phyloP scores from a whole-genome alignment of 805 yeast species.

The Wickerhamiella australiensis region DNA sequence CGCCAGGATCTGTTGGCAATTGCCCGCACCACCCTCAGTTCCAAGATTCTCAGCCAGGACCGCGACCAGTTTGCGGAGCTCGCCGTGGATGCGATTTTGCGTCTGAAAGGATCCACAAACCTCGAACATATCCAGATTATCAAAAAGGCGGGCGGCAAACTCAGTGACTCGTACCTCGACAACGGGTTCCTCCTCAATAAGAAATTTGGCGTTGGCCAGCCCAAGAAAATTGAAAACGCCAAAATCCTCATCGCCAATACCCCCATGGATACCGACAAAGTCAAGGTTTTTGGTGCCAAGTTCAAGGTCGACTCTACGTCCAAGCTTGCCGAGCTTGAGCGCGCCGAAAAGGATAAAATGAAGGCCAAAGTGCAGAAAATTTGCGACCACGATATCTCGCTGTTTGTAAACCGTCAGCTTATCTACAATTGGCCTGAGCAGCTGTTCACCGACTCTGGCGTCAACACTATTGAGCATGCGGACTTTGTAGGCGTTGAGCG shows the following conservation, averaged over 20 bases:
- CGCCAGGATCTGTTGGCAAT: slow-evolving; percentile 69
- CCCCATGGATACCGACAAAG: slow-evolving; percentile 88
- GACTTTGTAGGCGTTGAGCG: slow-evolving; percentile 97
- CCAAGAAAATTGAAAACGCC: slow-evolving; percentile 71
- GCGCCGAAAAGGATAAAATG: slow-evolving; percentile 92
- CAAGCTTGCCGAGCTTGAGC: slow-evolving; percentile 84
- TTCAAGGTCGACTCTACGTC: slow-evolving; percentile 92
- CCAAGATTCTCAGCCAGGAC: slow-evolving; percentile 91
- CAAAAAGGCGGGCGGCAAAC: slow-evolving; percentile 84
- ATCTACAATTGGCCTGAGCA: slow-evolving; percentile 98
- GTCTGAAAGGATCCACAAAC: slow-evolving; percentile 77
- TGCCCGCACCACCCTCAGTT: slow-evolving; percentile 86
- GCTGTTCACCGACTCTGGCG: slow-evolving; percentile 72
- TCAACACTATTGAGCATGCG: slow-evolving; percentile 93
- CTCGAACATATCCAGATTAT: slow-evolving; percentile 87
- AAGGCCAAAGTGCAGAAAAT: slow-evolving; percentile 77
- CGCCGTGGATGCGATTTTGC: slow-evolving; percentile 87
- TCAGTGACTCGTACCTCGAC: slow-evolving; percentile 84
- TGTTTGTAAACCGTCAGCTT: slow-evolving; percentile 90
- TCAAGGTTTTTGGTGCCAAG: slow-evolving; percentile 94
- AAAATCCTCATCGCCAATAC: slow-evolving; percentile 89
- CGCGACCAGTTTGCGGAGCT: slow-evolving; percentile 76
- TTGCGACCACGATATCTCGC: slow-evolving; percentile 71
- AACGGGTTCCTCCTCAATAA: slow-evolving; percentile 91
- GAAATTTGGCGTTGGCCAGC: slow-evolving; percentile 88